Evolutionary conservation across 208 protist genomes (phyloP), one percentile per base, ranked within the genome.

Genomic region (Trypanosoma brucei): DNA sequence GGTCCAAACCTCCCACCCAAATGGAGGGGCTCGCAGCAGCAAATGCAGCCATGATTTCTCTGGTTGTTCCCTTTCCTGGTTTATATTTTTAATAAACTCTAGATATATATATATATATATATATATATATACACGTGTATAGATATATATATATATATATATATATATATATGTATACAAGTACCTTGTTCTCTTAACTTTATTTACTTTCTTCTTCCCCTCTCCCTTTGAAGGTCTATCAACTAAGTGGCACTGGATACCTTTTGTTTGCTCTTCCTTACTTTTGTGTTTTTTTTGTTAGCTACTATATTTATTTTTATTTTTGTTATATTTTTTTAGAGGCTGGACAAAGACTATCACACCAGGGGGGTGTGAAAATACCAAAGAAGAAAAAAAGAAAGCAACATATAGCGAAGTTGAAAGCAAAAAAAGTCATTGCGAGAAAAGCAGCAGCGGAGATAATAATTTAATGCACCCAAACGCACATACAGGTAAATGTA

Each of bases 1-100:
- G 88, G 70, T 97, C 85, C 35, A 99, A 84, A 70, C 98, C 96
- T 64, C 98, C 98, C 56, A 99, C 97, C 84, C 98, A 99, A 65
- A 99, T 97, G 48, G 97, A 99, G 40, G 91, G 86, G 58, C 93
- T 97, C 51, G 76, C 84, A 65, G 75, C 75, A 78, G 78, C 50
- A 68, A 68, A 77, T 37, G 34, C 62, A 9, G 67, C 70, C 59
- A 72, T 68, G n/a, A 50, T 22, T 61, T 51, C 9, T 37, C 65
- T 44, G 51, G 14, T 55, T 14, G 35, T 49, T 30, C 34, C 55
- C 14, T 58, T 51, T 3, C 34, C 57, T 9, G 1, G 31, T 44
- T 68, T 59, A 8, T 53, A 45, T 4, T 30, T 61, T 49, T 42
- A 4, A 14, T 13, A n/a, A 34, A 14, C 22, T 61, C 40, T 33